These are phyloP conservation scores for Spathaspora girioi DNA, from an alignment of 805 yeast genomes.

Conservation along the genomic window DNA sequence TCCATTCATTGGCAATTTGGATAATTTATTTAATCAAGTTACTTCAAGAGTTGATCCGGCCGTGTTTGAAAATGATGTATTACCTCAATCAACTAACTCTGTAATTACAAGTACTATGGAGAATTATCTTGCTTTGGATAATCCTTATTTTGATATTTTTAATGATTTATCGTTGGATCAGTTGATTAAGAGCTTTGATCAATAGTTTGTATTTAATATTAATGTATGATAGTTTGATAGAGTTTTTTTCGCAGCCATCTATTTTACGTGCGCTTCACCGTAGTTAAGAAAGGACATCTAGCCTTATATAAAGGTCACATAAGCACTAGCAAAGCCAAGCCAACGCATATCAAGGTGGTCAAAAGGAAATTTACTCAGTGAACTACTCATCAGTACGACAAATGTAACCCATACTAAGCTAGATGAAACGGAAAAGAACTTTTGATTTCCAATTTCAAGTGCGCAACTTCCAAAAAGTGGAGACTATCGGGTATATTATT, in stretches of 20 bases:
- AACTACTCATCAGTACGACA: no score
- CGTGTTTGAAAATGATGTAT: slow-evolving; percentile 2
- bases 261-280: not conserved
- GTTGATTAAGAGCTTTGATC: slow-evolving; percentile 1
- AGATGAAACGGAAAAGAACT: no score
- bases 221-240: not conserved
- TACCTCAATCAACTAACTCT: not conserved
- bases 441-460: no score
- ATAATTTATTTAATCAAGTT: slow-evolving; percentile 2
- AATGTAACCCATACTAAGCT: no score
- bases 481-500: no score
- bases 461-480: no score
- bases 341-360: no score
- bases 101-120: slow-evolving; percentile 5
- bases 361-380: no score
- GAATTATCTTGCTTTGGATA: slow-evolving; percentile 9
- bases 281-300: no score
- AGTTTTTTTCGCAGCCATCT: not conserved
- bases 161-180: slow-evolving; percentile 5
- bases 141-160: slow-evolving; percentile 10
- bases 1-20: not conserved
- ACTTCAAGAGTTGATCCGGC: slow-evolving; percentile 2
- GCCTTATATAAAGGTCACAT: no score
- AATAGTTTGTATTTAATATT: not conserved
- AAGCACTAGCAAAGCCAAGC: no score